These are phyloP conservation scores for Skeletonema marinoi DNA, from an alignment of 108 stramenopile genomes.

Conservation along the genomic window DNA sequence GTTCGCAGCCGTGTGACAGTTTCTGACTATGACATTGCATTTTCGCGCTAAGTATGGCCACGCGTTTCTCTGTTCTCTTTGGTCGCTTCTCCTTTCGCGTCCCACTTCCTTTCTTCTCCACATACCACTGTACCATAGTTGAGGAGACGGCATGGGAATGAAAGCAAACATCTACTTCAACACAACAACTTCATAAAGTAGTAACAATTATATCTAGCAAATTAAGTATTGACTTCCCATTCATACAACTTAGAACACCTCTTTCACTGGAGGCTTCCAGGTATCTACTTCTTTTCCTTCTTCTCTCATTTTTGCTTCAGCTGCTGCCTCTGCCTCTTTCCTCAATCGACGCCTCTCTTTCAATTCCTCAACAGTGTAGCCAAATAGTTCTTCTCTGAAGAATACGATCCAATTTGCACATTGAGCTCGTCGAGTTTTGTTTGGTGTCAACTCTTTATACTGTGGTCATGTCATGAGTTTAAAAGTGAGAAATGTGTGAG, in stretches of 20 bases:
- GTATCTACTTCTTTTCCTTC: slow-evolving; percentile 40
- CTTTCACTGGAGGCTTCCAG: slow-evolving; percentile 79
- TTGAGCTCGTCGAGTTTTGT: slow-evolving; percentile 94
- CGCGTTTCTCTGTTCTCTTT: too few relatives aligned
- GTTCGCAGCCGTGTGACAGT: too few relatives aligned
- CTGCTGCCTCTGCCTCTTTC: slow-evolving; percentile 61
- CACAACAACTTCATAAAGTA: too few relatives aligned
- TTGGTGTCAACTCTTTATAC: slow-evolving; percentile 91
- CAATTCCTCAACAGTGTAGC: slow-evolving; percentile 87
- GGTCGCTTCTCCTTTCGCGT: too few relatives aligned
- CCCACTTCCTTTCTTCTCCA: too few relatives aligned
- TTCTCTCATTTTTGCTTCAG: slow-evolving; percentile 41
- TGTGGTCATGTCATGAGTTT: slow-evolving; percentile 11
- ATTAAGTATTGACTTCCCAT: neutral
- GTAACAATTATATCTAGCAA: neutral
- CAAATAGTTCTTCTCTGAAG: slow-evolving; percentile 87
- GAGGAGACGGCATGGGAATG: too few relatives aligned
- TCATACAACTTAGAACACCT: slow-evolving; percentile 59
- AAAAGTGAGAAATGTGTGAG: neutral
- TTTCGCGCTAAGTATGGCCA: too few relatives aligned
- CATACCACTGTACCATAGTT: too few relatives aligned
- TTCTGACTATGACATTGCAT: too few relatives aligned
- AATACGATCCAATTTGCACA: slow-evolving; percentile 91
- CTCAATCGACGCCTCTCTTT: slow-evolving; percentile 56
- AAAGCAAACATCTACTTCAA: too few relatives aligned